Evolutionary conservation across 768 basidiomycete species (phyloP).

Genomic region (Rhodotorula kratochvilovae): DNA sequence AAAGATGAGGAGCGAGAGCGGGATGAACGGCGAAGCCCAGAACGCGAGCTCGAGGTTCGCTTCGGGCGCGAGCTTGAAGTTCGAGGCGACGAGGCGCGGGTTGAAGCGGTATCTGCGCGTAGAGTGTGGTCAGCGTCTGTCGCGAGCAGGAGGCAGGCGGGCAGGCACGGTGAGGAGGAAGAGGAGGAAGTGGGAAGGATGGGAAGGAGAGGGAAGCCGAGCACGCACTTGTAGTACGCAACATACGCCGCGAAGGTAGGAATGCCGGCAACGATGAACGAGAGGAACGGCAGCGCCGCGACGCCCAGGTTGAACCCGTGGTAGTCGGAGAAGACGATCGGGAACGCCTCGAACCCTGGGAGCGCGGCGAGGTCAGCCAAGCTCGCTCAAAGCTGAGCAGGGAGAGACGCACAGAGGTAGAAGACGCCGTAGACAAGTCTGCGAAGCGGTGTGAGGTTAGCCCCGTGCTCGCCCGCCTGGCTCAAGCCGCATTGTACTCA

Average conservation of each 20-base stretch:
- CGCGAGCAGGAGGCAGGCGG: background rate
- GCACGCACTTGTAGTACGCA: background rate
- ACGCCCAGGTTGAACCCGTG: slow-evolving; percentile 41
- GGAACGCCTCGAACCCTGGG: slow-evolving; percentile 46
- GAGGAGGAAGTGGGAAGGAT: too few species aligned
- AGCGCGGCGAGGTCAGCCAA: too few species aligned
- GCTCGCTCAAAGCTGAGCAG: background rate
- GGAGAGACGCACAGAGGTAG: slow-evolving; percentile 13
- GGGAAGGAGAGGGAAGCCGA: background rate
- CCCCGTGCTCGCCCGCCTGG: too few species aligned
- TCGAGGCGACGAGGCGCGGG: background rate
- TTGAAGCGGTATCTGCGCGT: slow-evolving; percentile 12
- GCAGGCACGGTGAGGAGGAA: too few species aligned
- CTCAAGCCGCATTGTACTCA: too few species aligned
- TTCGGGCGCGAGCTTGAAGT: slow-evolving; percentile 19
- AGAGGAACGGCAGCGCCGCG: slow-evolving; percentile 41
- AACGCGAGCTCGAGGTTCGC: slow-evolving; percentile 26
- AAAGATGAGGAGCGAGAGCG: slow-evolving; percentile 44
- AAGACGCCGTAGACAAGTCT: slow-evolving; percentile 14
- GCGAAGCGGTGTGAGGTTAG: too few species aligned
- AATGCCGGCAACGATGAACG: slow-evolving; percentile 40
- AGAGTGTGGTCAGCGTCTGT: slow-evolving; percentile 12
- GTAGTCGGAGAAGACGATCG: slow-evolving; percentile 44
- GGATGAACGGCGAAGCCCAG: slow-evolving; percentile 25
- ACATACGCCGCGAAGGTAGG: slow-evolving; percentile 9